Evolutionary conservation across 306 rosid genomes (phyloP).

Genomic region (Quercus engelmannii): DNA sequence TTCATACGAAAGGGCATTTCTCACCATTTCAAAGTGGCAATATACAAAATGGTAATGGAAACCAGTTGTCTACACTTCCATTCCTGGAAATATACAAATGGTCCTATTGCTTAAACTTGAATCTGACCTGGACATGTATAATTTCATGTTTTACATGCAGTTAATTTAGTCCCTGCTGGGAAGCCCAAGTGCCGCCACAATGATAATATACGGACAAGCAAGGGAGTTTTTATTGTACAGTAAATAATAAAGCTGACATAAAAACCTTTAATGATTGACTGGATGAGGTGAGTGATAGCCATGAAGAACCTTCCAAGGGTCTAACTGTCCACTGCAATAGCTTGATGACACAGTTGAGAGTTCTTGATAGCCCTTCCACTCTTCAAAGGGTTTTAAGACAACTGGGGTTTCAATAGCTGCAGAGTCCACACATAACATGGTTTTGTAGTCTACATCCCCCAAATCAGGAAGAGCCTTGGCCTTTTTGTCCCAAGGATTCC

Average conservation of each 20-base stretch:
- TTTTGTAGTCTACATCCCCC: conserved; percentile 68
- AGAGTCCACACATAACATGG: conserved; percentile 64
- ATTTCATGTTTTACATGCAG: not conserved
- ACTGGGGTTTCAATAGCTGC: conserved; percentile 59
- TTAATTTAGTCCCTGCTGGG: not conserved
- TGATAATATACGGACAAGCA: conserved; percentile 9
- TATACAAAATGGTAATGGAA: not conserved
- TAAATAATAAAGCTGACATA: conserved; percentile 2
- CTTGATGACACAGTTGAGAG: conserved; percentile 70
- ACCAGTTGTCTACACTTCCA: too few relatives aligned
- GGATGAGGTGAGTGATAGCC: conserved; percentile 39
- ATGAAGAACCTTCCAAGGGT: conserved; percentile 62
- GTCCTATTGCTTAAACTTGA: conserved; percentile 8
- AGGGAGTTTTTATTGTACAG: conserved; percentile 9
- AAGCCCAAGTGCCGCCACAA: not conserved
- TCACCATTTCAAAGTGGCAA: too few relatives aligned
- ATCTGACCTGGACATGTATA: not conserved
- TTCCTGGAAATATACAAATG: conserved; percentile 16
- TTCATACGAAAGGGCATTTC: too few relatives aligned
- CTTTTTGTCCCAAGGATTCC: conserved; percentile 84
- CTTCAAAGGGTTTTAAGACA: conserved; percentile 62
- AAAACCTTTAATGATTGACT: conserved; percentile 17
- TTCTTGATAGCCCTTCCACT: conserved; percentile 78
- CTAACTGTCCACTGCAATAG: conserved; percentile 85
- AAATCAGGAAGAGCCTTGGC: conserved; percentile 58